These are phyloP conservation scores for Corylus americana DNA, from an alignment of 306 rosid genomes.

Conservation along the genomic window DNA sequence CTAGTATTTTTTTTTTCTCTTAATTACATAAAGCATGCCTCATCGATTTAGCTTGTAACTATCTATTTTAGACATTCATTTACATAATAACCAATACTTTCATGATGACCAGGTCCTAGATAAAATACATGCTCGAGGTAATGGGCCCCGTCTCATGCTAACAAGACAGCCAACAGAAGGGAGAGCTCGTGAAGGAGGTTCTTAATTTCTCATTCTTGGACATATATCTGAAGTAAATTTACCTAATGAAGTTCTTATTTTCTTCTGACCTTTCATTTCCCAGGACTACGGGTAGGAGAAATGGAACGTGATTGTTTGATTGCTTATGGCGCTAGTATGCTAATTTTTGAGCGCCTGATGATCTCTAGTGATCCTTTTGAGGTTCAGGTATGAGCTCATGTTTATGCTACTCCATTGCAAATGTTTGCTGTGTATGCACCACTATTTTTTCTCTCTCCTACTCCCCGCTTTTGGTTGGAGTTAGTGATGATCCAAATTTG, in stretches of 20 bases:
- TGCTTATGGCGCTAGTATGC: slow-evolving; percentile 97
- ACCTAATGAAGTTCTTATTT: not conserved
- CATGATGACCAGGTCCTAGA: slow-evolving; percentile 67
- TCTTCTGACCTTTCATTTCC: slow-evolving; percentile 21
- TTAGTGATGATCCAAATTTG: not conserved
- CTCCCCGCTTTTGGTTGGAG: not conserved
- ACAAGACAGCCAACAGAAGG: slow-evolving; percentile 98
- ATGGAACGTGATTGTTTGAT: slow-evolving; percentile 97
- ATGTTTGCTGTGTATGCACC: not conserved
- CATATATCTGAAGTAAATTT: slow-evolving; percentile 4
- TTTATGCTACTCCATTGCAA: not conserved
- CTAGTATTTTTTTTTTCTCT: no score
- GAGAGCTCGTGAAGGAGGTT: slow-evolving; percentile 94
- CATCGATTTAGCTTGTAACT: slow-evolving; percentile 2
- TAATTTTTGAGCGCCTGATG: slow-evolving; percentile 87
- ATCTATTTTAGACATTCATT: not conserved
- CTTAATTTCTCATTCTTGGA: slow-evolving; percentile 15
- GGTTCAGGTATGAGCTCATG: slow-evolving; percentile 62
- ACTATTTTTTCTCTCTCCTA: not conserved
- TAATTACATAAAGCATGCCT: not conserved
- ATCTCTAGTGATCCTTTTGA: slow-evolving; percentile 92
- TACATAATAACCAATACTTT: slow-evolving; percentile 14
- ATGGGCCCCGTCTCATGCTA: slow-evolving; percentile 69
- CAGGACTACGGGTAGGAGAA: slow-evolving; percentile 95
- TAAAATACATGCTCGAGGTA: slow-evolving; percentile 97